phyloP scores from a whole-genome alignment of 1,139 yeast genomes.

The Blastobotrys indianensis region DNA sequence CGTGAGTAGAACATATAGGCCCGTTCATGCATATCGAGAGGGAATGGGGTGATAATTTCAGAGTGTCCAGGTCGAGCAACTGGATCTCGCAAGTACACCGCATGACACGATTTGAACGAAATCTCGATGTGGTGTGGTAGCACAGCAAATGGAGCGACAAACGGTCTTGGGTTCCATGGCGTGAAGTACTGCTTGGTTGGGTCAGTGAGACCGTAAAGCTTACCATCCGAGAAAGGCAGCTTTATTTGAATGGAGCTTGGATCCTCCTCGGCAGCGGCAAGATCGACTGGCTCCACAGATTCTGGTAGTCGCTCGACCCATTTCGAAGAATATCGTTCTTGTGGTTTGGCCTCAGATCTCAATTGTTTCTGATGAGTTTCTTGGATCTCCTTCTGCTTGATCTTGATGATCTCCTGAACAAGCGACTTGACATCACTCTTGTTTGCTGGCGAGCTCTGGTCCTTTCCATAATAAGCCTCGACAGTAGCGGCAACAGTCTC shows the following conservation, averaged over 20 bases:
- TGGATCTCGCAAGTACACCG: constrained; percentile 91
- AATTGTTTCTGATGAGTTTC: constrained; percentile 27
- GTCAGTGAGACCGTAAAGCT: constrained; percentile 71
- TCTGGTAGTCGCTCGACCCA: constrained; percentile 52
- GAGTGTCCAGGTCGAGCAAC: constrained; percentile 96
- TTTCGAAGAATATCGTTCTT: constrained; percentile 45
- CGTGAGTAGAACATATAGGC: constrained; percentile 93
- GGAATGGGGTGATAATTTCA: constrained; percentile 90
- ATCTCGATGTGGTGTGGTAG: constrained; percentile 89
- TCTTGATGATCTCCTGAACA: constrained; percentile 49
- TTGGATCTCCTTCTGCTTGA: constrained; percentile 48
- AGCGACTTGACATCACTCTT: constrained; percentile 46
- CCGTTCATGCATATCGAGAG: constrained; percentile 78
- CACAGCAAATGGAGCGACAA: constrained; percentile 85
- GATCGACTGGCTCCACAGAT: constrained; percentile 45
- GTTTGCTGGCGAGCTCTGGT: constrained; percentile 17
- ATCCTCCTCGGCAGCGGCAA: constrained; percentile 52
- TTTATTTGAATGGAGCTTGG: constrained; percentile 35
- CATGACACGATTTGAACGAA: constrained; percentile 88
- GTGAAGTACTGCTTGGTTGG: constrained; percentile 81
- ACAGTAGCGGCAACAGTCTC: constrained; percentile 6
- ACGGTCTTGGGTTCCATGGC: constrained; percentile 95
- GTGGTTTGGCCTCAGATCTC: constrained; percentile 24
- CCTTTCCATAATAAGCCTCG: constrained; percentile 14
- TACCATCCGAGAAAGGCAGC: constrained; percentile 41